Base-by-base conservation (phyloP, 495 filamentous ascomycete genomes). In the Trichoderma asperelloides region DNA sequence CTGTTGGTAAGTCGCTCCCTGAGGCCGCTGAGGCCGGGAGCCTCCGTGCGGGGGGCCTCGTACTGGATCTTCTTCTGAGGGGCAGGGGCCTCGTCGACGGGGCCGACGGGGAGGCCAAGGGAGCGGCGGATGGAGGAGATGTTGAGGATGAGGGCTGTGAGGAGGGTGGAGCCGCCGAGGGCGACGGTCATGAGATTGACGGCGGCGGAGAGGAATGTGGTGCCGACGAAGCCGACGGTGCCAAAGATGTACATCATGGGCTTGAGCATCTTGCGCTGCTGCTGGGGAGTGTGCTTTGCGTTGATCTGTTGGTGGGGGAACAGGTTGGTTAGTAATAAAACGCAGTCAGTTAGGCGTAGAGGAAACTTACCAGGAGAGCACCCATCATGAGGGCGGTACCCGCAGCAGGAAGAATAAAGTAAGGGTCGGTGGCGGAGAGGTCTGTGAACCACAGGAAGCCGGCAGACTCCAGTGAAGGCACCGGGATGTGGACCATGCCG, bases 371-470 rank as follows among this genome's bases (percentile, higher is more conserved):
- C 77, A 77, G 81, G 39, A 91, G 74, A 64, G 86, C 79, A 12
- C 78, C 62, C 66, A 85, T 82, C 70, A 90, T 79, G 12, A 81
- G 63, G 2, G 69, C 67, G 2, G 82, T 79, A 3, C 85, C 79
- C 1, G 75, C 25, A 8, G 85, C 28, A 0, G 95, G 95, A n/a
- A 98, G 74, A 43, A 94, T 77, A 68, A 79, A 91, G 62, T 79
- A 85, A 0, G 96, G 93, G 75, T 99, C 95, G 1, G 84, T 65
- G 13, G 89, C 73, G 0, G 93, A 90, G 66, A 99, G 77, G 72
- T 99, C 89, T 5, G 76, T 76, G 69, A 98, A 84, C 96, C 96
- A 98, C 15, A 83, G 75, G 8, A 87, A 67, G 3, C 90, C 87
- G 39, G 89, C 92, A 11, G 76, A 77, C 66, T 89, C 81, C 66